Evolutionary conservation across 495 filamentous ascomycete genomes (phyloP).

Genomic region (Bacidia rubella): DNA sequence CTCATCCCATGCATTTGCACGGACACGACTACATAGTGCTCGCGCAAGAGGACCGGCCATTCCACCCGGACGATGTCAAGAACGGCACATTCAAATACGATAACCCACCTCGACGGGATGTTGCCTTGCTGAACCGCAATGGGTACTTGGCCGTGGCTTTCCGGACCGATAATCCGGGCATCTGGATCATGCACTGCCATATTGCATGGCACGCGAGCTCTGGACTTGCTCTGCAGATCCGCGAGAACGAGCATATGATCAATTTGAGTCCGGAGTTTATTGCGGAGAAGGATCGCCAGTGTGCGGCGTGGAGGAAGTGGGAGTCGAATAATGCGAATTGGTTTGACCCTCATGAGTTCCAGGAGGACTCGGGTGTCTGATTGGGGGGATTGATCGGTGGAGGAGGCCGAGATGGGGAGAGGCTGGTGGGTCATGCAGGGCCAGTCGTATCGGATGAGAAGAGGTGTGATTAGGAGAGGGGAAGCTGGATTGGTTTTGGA

Average conservation of each 20-base stretch:
- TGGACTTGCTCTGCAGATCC: constrained; percentile 35
- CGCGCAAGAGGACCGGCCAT: constrained; percentile 17
- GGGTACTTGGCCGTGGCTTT: constrained; percentile 39
- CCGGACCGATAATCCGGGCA: constrained; percentile 20
- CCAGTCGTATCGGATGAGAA: neutral
- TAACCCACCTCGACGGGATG: constrained; percentile 41
- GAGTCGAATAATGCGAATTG: constrained; percentile 8
- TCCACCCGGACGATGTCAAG: constrained; percentile 14
- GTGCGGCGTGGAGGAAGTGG: constrained; percentile 11
- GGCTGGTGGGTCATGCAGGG: neutral
- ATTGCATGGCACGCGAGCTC: constrained; percentile 36
- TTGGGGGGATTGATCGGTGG: neutral
- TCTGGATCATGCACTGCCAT: constrained; percentile 17
- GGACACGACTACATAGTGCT: constrained; percentile 27
- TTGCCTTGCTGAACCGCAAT: constrained; percentile 31
- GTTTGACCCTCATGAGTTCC: constrained; percentile 11
- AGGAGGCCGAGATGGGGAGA: neutral
- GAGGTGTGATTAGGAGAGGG: neutral
- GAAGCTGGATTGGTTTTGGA: neutral
- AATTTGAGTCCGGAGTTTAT: constrained; percentile 1
- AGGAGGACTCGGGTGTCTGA: constrained; percentile 11
- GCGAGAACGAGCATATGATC: constrained; percentile 25
- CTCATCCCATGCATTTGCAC: constrained; percentile 27
- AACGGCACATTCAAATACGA: constrained; percentile 22
- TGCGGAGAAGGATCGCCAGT: constrained; percentile 7